phyloP scores from a whole-genome alignment of 768 basidiomycete species.

The Auricularia sp. region DNA sequence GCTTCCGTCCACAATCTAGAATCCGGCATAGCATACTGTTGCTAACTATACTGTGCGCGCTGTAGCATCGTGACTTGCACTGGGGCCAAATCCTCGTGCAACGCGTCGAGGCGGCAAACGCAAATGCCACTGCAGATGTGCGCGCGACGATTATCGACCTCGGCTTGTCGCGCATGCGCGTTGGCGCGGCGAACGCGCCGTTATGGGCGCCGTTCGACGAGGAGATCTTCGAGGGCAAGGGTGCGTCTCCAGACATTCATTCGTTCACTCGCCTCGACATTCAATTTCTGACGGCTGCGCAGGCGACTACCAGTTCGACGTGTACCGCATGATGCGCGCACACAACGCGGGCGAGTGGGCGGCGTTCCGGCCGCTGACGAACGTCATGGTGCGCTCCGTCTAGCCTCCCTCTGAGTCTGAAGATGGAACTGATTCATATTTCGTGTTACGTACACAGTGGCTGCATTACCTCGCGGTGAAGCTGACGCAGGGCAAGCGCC shows the following conservation, averaged over 20 bases:
- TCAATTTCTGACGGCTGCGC: background rate
- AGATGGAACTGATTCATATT: no score
- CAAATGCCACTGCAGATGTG: constrained; percentile 40
- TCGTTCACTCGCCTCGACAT: constrained; percentile 1
- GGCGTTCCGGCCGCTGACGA: constrained; percentile 70
- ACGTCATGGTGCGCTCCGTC: constrained; percentile 63
- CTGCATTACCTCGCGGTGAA: constrained; percentile 74
- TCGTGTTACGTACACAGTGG: constrained; percentile 46
- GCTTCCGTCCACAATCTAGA: constrained; percentile 9
- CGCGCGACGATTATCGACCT: constrained; percentile 86
- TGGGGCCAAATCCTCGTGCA: constrained; percentile 88
- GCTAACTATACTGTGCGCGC: background rate
- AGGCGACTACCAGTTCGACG: constrained; percentile 92
- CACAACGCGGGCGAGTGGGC: constrained; percentile 60
- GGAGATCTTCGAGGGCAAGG: constrained; percentile 87
- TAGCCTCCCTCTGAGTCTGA: no score
- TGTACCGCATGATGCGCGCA: constrained; percentile 80
- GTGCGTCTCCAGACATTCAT: constrained; percentile 27
- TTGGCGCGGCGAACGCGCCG: constrained; percentile 36
- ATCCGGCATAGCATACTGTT: no score
- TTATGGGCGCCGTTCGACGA: constrained; percentile 81
- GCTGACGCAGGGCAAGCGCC: constrained; percentile 57
- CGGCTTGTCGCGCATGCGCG: constrained; percentile 79
- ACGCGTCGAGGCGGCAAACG: constrained; percentile 15
- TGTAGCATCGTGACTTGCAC: constrained; percentile 95